Evolutionary conservation across 2,329 filamentous ascomycete species (phyloP).

Genomic region (Pseudogymnoascus sp.): DNA sequence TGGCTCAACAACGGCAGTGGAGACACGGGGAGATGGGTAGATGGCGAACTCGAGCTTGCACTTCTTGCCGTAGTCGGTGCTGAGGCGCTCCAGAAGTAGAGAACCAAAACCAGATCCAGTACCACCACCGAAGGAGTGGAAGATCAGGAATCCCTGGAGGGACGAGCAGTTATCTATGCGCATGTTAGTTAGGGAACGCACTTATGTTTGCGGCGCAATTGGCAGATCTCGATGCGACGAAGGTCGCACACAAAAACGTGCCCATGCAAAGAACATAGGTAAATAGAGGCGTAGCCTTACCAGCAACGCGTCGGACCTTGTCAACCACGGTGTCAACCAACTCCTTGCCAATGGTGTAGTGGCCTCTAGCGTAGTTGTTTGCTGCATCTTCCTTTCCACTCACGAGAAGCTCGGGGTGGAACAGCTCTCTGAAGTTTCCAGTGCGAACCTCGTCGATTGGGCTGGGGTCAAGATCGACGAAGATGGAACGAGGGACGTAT

Average conservation of each 20-base stretch:
- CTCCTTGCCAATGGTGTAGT: slow-evolving; percentile 63
- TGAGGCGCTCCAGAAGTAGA: slow-evolving; percentile 54
- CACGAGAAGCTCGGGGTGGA: slow-evolving; percentile 58
- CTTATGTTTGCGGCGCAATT: neutral
- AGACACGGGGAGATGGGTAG: slow-evolving; percentile 56
- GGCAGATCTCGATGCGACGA: neutral
- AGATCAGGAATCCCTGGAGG: slow-evolving; percentile 59
- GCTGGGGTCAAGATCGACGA: slow-evolving; percentile 58
- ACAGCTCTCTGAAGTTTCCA: slow-evolving; percentile 53
- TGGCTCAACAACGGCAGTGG: slow-evolving; percentile 59
- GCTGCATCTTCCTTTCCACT: slow-evolving; percentile 62
- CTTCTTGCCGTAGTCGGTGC: slow-evolving; percentile 59
- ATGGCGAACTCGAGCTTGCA: slow-evolving; percentile 60
- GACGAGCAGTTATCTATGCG: slow-evolving; percentile 53
- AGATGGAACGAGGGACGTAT: slow-evolving; percentile 61
- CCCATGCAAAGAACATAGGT: neutral
- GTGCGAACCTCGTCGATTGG: slow-evolving; percentile 61
- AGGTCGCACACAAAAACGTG: neutral
- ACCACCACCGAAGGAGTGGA: slow-evolving; percentile 61
- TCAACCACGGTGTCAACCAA: slow-evolving; percentile 56
- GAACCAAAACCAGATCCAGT: slow-evolving; percentile 60
- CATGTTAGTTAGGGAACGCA: neutral
- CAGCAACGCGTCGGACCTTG: slow-evolving; percentile 54
- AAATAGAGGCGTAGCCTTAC: slow-evolving; percentile 30
- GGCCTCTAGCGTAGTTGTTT: slow-evolving; percentile 62